phyloP scores from a whole-genome alignment of 768 basidiomycete species.

The Glaciozyma antarctica region DNA sequence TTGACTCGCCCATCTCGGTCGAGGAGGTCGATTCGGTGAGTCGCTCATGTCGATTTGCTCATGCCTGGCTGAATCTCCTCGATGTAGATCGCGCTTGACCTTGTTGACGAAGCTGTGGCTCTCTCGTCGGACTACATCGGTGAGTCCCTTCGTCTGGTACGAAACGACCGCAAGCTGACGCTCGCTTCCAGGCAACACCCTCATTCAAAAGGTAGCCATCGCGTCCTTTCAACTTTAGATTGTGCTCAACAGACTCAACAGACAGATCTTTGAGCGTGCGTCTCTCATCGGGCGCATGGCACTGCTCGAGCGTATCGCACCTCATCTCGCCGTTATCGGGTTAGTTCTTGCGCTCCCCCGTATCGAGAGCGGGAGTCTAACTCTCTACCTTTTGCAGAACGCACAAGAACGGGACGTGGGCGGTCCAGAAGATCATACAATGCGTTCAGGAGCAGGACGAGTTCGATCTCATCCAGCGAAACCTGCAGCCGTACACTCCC shows the following conservation, averaged over 20 bases:
- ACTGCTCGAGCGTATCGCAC: conserved; percentile 87
- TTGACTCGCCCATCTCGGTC: conserved; percentile 64
- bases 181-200: conserved; percentile 57
- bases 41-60: not conserved
- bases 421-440: conserved; percentile 97
- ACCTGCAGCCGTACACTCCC: conserved; percentile 81
- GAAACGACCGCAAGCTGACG: not conserved
- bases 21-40: conserved; percentile 66
- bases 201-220: conserved; percentile 40
- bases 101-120: conserved; percentile 90
- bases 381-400: conserved; percentile 42
- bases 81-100: conserved; percentile 62
- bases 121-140: conserved; percentile 93
- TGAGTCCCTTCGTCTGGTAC: not conserved
- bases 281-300: conserved; percentile 64
- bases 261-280: conserved; percentile 80
- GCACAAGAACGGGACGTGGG: conserved; percentile 99
- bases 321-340: conserved; percentile 92
- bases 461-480: conserved; percentile 68
- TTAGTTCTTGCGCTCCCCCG: not conserved
- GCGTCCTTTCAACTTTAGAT: not conserved
- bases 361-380: not conserved
- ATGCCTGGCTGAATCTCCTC: not conserved
- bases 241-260: conserved; percentile 39
- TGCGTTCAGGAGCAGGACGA: conserved; percentile 83